Percentiles rank a stretch among this genome's conserved stretches.
phyloP scores from a whole-genome alignment of 192 early-diverging fungal genomes.

The Funneliformis geosporum region DNA sequence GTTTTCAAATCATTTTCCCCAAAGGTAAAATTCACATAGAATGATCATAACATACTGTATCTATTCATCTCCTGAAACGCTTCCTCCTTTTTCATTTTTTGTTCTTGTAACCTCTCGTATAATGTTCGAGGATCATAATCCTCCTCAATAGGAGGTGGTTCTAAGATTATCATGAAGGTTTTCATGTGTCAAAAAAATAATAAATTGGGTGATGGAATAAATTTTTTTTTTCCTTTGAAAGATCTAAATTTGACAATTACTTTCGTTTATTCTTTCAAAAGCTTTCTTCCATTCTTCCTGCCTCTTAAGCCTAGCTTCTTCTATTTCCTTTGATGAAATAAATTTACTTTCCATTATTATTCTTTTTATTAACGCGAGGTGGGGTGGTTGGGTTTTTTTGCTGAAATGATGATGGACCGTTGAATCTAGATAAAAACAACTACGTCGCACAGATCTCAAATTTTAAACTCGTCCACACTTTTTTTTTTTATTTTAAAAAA shows the following conservation, averaged over 20 bases:
- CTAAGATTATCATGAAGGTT: slow-evolving; percentile 17
- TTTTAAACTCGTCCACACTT: too few relatives aligned
- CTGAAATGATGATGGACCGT: not conserved
- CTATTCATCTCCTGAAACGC: slow-evolving; percentile 60
- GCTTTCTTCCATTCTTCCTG: slow-evolving; percentile 43
- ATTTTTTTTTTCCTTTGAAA: not conserved
- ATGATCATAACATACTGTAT: slow-evolving; percentile 40
- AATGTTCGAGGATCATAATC: slow-evolving; percentile 73
- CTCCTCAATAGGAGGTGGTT: slow-evolving; percentile 45
- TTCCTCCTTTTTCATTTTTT: slow-evolving; percentile 63
- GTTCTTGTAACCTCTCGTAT: slow-evolving; percentile 74
- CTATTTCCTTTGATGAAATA: slow-evolving; percentile 30
- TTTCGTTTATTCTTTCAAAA: slow-evolving; percentile 28
- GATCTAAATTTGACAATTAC: slow-evolving; percentile 12
- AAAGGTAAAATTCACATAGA: not conserved
- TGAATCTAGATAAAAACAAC: too few relatives aligned
- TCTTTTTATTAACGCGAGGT: too few relatives aligned
- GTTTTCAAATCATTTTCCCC: not conserved
- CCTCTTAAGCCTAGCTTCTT: slow-evolving; percentile 42
- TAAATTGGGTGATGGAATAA: not conserved
- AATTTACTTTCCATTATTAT: slow-evolving; percentile 18
- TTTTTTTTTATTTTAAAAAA: too few relatives aligned
- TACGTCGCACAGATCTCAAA: too few relatives aligned
- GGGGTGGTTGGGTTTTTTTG: not conserved
- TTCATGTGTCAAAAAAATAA: not conserved